Evolutionary conservation across 139 green algal genomes (phyloP), one percentile per base, ranked within the genome.

Genomic region (Volvox reticuliferus): DNA sequence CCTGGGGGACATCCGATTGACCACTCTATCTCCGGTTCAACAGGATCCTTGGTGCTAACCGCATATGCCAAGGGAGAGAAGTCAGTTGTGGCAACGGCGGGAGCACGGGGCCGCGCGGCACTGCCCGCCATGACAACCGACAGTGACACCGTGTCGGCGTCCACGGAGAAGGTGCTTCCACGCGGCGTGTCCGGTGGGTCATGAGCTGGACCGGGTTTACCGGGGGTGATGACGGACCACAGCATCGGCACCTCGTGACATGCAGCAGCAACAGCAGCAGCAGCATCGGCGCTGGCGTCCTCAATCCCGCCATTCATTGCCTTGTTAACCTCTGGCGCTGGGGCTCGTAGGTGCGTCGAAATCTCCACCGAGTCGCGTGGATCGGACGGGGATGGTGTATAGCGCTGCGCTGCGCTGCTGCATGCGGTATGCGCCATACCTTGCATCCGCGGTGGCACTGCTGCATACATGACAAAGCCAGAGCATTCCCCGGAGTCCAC

Each of bases 101-200:
- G 82, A 21, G 82, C 32, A 13, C 82, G 82, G 6, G 82, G 82
- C 24, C 82, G 61, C 22, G 82, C 82, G 0, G 82, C 61, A 19
- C 82, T 76, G 14, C 62, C 32, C 0, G 82, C 82, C 32, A 87
- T 28, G 6, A 63, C 61, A 12, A 75, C 82, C 30, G 82, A 87
- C 82, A 87, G 32, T 3, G 82, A 87, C 62, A 87, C 79, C 24
- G 79, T 71, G 28, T 86, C 79, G 14, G 79, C 79, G 79, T 71
- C 79, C 12, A 86, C 50, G 55, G 79, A 86, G 55, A 86, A 86
- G 50, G 79, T 86, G 24, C 79, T 86, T 9, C 55, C 79, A 12
- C 19, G 79, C 13, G 79, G 79, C 6, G 79, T 86, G 50, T 44
- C 79, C 13, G 79, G 79, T 19, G 55, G 44, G 79, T 55, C 55